Evolutionary conservation across 2,329 filamentous ascomycete species (phyloP), one percentile per base, ranked within the genome.

Genomic region (Iodosphaeria phyllophila): DNA sequence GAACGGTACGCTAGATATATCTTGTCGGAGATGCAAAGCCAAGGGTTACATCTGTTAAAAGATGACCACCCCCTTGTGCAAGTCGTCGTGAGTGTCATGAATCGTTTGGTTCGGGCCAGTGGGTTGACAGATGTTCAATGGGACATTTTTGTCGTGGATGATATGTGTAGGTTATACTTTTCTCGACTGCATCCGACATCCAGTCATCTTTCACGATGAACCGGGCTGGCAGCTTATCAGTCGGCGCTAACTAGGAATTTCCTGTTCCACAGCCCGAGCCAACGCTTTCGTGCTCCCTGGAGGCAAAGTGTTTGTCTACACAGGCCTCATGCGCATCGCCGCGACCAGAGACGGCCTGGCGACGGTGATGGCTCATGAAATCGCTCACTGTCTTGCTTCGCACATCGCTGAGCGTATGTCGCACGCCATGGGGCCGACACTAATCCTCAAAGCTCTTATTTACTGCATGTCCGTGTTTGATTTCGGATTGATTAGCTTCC

Each of bases 261-360:
- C n/a, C n/a, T n/a, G 16, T 18, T 11, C 6, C 11, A n/a, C 25
- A 58, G 53, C 39, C 20, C 63, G 61, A 19, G 58, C 60, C 33
- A 86, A 86, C 38, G 78, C 78, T 0, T 82, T 84, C 40, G 76
- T 86, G 2, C 59, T 82, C 5, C 77, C 78, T 0, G 76, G 70
- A 4, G 76, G 77, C 13, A 82, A 83, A 38, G 76, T 86, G 1
- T 84, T 84, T 42, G 76, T 86, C 2, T 75, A 70, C 41, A 74
- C 67, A 33, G 77, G 78, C 18, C 69, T 86, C 16, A 47, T 84
- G 27, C 58, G 61, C n/a, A 51, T 80, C 13, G 74, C 73, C 30
- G 43, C 58, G 26, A 69, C 56, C 37, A 74, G 82, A 28, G 64
- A 74, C 41, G 72, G 69, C 3, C 54, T 86, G 14, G 78, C 78